Evolutionary conservation across 768 basidiomycete species (phyloP), one percentile per base, ranked within the genome.

Genomic region (Mycena albidolilacea): DNA sequence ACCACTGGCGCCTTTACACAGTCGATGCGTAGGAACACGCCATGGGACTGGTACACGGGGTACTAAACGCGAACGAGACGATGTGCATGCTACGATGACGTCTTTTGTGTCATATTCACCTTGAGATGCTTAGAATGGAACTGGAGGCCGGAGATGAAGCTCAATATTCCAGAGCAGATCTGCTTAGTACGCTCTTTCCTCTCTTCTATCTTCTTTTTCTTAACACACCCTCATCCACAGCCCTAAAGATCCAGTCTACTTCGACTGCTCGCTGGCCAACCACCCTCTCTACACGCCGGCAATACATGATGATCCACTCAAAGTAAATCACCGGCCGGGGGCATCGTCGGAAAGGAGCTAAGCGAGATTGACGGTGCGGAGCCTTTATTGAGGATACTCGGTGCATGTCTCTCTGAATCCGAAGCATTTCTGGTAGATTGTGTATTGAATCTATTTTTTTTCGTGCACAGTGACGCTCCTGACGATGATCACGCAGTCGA

Each of bases 351-450:
- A 79, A 93, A 91, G 80, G 92, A 95, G 77, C 95, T 98, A 92
- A 96, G 95, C 79, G 84, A 89, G 64, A 87, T 98, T 7, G 98
- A 99, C 78, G 98, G 97, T 0, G 97, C 95, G 7, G 97, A 99
- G 79, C 98, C 99, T 82, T 80, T 99, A 5, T 80, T 98, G 72
- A 86, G 97, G 64, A 93, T 99, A 90, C 85, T 99, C 66, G 97
- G 97, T 23, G 23, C 97, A 73, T 69, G 90, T 86, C 2, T 23
- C 23, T 30, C 15, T 23, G 43, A 23, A 9, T 35, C 7, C 10
- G 14, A 23, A 19, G 14, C 11, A 44, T 41, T 59, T 67, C 35
- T 15, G 43, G 21, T 58, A 7, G 23, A 23, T 35, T 30, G 23
- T 52, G 50, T 43, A 23, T 23, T 23, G 23, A 23, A 23, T 23